Evolutionary conservation across 345 rosid genomes (phyloP), one percentile per base, ranked within the genome.

Genomic region (Pelargonium nanum): DNA sequence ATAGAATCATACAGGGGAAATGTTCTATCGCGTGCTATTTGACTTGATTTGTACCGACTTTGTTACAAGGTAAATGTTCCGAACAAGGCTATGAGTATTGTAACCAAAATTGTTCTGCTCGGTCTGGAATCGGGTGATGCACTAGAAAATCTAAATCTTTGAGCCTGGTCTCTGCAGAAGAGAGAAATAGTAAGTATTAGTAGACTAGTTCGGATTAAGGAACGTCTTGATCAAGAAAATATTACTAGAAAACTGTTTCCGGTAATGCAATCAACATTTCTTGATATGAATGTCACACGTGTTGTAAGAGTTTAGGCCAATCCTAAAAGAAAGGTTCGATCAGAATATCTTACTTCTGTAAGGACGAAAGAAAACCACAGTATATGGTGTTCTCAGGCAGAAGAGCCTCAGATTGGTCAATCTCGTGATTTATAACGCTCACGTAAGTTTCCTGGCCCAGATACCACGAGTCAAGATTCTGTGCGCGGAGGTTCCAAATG

Each of bases 401-500:
- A 6, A 74, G 22, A 62, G 63, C 55, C 72, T 85, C 95, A 19
- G 81, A 70, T 53, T 72, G 54, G 71, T 91, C 98, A 2, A 26
- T 53, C 78, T 91, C 96, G 1, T 83, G 90, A 73, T 91, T 88
- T 26, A 78, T 55, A 22, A 87, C 92, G 22, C 77, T 83, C 65
- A 92, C 55, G 60, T 89, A 86, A 53, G 74, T 72, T 74, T 92
- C 95, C 74, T 86, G 92, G n/a, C 98, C 96, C 56, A 89, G 76
- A 76, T 85, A 82, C 98, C 96, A 88, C 5, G 92, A 79, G 69
- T 83, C 75, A 0, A 92, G 93, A 78, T 86, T 92, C 82, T 92
- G 78, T 1, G 75, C 58, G 2, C 93, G 86, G 54, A 92, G 87
- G 67, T 92, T 92, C 98, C 98, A 89, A 57, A 89, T 77, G 58